Conservation (phyloP, 2,329 filamentous ascomycete species). For the Harringtonia aguacate region DNA sequence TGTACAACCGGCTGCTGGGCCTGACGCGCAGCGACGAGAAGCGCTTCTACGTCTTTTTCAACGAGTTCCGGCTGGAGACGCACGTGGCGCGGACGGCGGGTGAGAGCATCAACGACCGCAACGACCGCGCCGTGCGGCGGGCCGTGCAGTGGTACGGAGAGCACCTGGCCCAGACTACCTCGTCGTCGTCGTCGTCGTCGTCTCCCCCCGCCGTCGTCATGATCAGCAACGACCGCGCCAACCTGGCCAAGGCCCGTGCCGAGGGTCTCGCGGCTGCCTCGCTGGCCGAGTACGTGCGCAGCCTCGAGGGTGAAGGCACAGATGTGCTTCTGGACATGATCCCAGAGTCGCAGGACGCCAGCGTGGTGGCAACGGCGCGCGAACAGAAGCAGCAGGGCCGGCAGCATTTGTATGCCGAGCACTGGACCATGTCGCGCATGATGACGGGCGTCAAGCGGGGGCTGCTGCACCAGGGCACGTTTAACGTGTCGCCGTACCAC, state of each 20-base stretch:
- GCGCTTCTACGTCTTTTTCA: conserved; percentile 98
- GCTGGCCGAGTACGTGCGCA: conserved; percentile 67
- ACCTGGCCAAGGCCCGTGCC: conserved; percentile 67
- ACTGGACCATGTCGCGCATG: conserved; percentile 81
- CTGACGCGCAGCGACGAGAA: conserved; percentile 94
- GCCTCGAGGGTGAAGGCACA: conserved; percentile 67
- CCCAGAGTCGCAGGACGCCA: conserved; percentile 62
- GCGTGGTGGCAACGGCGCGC: conserved; percentile 41
- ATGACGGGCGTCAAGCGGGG: conserved; percentile 87
- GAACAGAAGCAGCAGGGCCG: conserved; percentile 31
- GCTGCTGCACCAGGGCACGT: conserved; percentile 84
- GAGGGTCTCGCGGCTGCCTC: conserved; percentile 63
- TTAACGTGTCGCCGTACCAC: conserved; percentile 96
- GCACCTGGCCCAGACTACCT: conserved; percentile 65
- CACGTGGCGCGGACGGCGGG: conserved; percentile 63
- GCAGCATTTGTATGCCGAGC: conserved; percentile 77
- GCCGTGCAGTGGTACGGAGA: conserved; percentile 85
- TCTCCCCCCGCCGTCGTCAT: conserved; percentile 81
- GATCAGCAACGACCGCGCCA: conserved; percentile 87
- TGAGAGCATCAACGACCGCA: conserved; percentile 92
- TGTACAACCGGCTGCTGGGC: conserved; percentile 87
- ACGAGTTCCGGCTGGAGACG: conserved; percentile 91
- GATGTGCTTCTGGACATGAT: conserved; percentile 90
- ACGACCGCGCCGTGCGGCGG: conserved; percentile 80
- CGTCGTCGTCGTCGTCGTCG: too few relatives aligned